These are phyloP conservation scores for Pichia exigua DNA, from an alignment of 805 yeast genomes.

Conservation along the genomic window DNA sequence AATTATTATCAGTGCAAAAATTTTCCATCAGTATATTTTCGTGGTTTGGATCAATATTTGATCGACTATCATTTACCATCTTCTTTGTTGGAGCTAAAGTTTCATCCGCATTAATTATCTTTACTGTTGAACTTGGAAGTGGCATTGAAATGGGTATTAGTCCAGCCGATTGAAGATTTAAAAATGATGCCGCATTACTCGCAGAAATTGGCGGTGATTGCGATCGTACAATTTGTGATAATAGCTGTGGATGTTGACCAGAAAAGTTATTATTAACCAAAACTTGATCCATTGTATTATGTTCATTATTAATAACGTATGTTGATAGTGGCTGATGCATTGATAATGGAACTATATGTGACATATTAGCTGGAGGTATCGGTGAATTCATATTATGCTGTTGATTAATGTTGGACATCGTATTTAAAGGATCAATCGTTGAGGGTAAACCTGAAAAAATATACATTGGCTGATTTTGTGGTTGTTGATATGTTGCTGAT, in stretches of 20 bases:
- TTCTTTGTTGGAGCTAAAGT: no score
- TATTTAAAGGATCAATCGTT: conserved; percentile 4
- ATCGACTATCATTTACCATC: neutral
- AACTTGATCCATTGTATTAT: neutral
- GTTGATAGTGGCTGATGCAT: neutral
- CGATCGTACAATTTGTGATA: neutral
- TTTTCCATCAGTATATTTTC: neutral
- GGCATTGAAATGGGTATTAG: conserved; percentile 2
- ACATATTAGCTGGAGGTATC: neutral
- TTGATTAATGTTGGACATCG: neutral
- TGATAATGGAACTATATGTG: conserved; percentile 5
- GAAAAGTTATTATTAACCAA: neutral
- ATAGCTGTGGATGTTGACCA: neutral
- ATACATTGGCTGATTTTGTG: conserved; percentile 2
- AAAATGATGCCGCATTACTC: neutral
- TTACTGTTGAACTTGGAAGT: neutral
- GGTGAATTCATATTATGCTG: neutral
- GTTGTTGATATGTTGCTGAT: neutral
- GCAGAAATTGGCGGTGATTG: neutral
- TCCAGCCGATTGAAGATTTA: neutral
- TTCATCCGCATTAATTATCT: neutral
- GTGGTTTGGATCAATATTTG: neutral
- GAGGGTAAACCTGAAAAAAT: conserved; percentile 6
- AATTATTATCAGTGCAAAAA: neutral
- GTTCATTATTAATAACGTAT: conserved; percentile 1